Conservation (phyloP, 345 rosid species). For the Pistacia vera region DNA sequence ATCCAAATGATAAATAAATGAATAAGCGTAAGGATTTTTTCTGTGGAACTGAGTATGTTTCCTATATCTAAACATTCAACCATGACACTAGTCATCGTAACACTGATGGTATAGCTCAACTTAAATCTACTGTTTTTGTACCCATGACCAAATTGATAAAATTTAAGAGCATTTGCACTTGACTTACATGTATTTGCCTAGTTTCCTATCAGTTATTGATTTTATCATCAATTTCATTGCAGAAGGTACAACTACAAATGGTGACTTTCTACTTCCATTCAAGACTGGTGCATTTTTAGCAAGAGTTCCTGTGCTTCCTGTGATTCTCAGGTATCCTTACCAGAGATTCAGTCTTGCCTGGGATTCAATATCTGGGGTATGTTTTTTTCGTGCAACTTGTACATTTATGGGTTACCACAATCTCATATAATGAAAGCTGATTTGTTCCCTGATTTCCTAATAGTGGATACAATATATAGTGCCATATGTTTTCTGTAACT, state of each 20-base stretch:
- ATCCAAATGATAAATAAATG: background rate
- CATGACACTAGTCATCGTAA: no score
- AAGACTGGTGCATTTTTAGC: constrained; percentile 98
- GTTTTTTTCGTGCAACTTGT: constrained; percentile 25
- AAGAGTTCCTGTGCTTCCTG: constrained; percentile 84
- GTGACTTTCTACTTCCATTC: constrained; percentile 87
- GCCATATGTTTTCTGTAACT: background rate
- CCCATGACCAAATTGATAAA: background rate
- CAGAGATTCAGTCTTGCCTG: constrained; percentile 91
- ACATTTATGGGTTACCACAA: background rate
- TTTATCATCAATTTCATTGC: constrained; percentile 31
- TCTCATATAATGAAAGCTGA: background rate
- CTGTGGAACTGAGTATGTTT: background rate
- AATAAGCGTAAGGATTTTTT: background rate
- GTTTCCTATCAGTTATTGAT: constrained; percentile 8
- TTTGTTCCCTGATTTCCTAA: background rate
- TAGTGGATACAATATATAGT: background rate
- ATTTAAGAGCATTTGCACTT: background rate
- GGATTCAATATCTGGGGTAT: constrained; percentile 97
- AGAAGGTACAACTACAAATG: constrained; percentile 99
- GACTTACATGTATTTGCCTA: background rate
- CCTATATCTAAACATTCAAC: background rate
- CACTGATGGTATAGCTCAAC: no score
- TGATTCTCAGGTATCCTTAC: constrained; percentile 83
- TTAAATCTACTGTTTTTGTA: background rate